Conservation (phyloP, 2,329 filamentous ascomycete species). For the Microcyclospora tardicrescens region DNA sequence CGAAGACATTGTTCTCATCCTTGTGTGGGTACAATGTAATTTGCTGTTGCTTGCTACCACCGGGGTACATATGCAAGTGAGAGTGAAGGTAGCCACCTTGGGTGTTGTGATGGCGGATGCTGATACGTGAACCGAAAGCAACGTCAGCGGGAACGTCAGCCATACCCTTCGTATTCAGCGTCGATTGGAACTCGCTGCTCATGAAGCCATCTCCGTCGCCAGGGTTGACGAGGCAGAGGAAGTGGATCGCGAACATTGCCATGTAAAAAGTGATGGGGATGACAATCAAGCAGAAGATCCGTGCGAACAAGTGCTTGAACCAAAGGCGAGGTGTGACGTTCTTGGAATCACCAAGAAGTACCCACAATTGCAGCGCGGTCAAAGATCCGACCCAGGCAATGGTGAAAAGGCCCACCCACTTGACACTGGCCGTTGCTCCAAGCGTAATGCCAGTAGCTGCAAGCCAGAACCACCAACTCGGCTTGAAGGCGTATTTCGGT, state of each 20-base stretch:
- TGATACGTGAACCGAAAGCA: constrained; percentile 73
- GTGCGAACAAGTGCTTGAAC: constrained; percentile 87
- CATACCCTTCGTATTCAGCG: constrained; percentile 93
- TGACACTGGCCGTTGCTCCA: constrained; percentile 85
- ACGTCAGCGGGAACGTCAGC: constrained; percentile 88
- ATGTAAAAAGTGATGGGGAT: constrained; percentile 87
- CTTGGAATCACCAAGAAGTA: constrained; percentile 77
- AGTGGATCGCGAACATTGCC: constrained; percentile 95
- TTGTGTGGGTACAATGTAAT: constrained; percentile 98
- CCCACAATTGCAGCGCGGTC: constrained; percentile 87
- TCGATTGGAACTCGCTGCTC: constrained; percentile 98
- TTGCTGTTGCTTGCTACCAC: constrained; percentile 95
- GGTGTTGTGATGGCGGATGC: constrained; percentile 86
- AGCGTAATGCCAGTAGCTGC: constrained; percentile 72
- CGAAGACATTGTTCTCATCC: constrained; percentile 93
- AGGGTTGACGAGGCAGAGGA: constrained; percentile 81
- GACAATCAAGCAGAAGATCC: constrained; percentile 79
- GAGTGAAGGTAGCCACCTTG: constrained; percentile 97
- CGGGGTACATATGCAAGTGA: constrained; percentile 93
- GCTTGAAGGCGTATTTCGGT: constrained; percentile 71
- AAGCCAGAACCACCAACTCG: constrained; percentile 98
- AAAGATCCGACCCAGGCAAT: constrained; percentile 94
- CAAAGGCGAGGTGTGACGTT: constrained; percentile 73
- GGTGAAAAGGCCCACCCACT: constrained; percentile 98
- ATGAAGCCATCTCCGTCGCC: constrained; percentile 98